These are phyloP conservation scores for Oldenlandia corymbosa DNA, from an alignment of 257 asterid species.

Conservation along the genomic window DNA sequence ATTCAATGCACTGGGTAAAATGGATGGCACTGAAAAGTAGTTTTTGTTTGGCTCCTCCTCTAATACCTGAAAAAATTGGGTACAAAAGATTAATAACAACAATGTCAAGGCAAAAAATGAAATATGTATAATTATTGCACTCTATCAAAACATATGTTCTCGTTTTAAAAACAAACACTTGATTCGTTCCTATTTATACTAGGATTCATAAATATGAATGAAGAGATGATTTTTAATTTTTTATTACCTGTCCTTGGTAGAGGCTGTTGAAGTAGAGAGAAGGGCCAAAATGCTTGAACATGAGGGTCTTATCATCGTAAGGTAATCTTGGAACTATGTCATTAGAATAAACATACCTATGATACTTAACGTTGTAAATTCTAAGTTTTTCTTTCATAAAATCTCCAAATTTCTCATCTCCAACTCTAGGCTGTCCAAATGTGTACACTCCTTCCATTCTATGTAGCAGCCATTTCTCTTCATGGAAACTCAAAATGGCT, in stretches of 20 bases:
- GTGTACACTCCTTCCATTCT: conserved; percentile 69
- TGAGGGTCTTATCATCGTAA: conserved; percentile 48
- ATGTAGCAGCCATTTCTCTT: conserved; percentile 41
- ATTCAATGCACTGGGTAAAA: conserved; percentile 41
- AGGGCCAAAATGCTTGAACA: conserved; percentile 69
- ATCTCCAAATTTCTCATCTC: conserved; percentile 57
- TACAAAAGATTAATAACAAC: too few species aligned
- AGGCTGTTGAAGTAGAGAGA: conserved; percentile 55
- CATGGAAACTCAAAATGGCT: conserved; percentile 38
- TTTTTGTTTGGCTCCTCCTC: conserved; percentile 74
- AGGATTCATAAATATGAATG: too few species aligned
- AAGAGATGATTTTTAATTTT: too few species aligned
- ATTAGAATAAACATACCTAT: conserved; percentile 51
- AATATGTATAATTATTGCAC: too few species aligned
- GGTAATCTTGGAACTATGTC: conserved; percentile 78
- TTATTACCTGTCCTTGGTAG: conserved; percentile 64
- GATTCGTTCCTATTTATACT: too few species aligned
- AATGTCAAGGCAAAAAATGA: too few species aligned
- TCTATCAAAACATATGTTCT: too few species aligned
- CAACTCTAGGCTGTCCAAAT: conserved; percentile 81
- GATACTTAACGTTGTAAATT: conserved; percentile 32
- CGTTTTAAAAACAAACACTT: too few species aligned
- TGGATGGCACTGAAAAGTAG: conserved; percentile 50
- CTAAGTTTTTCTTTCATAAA: conserved; percentile 45
- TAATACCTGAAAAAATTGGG: too few species aligned